phyloP scores from a whole-genome alignment of 2,329 filamentous ascomycete species.

The Aureobasidium pullulans region DNA sequence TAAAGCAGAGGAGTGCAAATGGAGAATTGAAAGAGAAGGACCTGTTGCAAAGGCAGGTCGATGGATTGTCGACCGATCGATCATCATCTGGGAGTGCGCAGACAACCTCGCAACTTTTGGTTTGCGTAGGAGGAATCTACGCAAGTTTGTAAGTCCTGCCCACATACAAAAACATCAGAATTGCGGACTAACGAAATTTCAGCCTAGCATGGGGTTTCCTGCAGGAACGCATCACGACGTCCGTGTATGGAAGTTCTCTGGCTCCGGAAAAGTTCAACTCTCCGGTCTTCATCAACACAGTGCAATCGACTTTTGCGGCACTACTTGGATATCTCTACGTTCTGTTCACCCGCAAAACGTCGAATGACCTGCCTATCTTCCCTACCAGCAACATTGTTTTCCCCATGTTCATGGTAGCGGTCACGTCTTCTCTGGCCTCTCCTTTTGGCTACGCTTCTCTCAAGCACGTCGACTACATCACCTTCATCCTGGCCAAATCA shows the following conservation, averaged over 20 bases:
- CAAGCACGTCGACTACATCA: constrained; percentile 94
- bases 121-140: constrained; percentile 93
- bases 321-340: constrained; percentile 78
- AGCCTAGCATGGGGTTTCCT: constrained; percentile 91
- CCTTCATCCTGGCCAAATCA: constrained; percentile 92
- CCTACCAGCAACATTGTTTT: constrained; percentile 66
- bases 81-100: constrained; percentile 16
- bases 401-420: constrained; percentile 74
- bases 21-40: not conserved
- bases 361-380: constrained; percentile 56
- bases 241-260: constrained; percentile 61
- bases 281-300: constrained; percentile 90
- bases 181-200: not conserved
- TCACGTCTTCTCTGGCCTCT: constrained; percentile 83
- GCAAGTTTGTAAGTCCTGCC: constrained; percentile 68
- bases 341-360: constrained; percentile 44
- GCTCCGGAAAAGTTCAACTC: constrained; percentile 75
- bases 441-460: constrained; percentile 92
- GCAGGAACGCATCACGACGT: constrained; percentile 96
- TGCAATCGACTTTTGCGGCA: constrained; percentile 86
- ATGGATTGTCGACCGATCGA: constrained; percentile 11
- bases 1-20: constrained; percentile 13
- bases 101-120: constrained; percentile 57
- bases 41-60: constrained; percentile 15
- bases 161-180: too few species aligned